Conservation (phyloP, 148 eudicot species). For the Chenopodium suecicum region DNA sequence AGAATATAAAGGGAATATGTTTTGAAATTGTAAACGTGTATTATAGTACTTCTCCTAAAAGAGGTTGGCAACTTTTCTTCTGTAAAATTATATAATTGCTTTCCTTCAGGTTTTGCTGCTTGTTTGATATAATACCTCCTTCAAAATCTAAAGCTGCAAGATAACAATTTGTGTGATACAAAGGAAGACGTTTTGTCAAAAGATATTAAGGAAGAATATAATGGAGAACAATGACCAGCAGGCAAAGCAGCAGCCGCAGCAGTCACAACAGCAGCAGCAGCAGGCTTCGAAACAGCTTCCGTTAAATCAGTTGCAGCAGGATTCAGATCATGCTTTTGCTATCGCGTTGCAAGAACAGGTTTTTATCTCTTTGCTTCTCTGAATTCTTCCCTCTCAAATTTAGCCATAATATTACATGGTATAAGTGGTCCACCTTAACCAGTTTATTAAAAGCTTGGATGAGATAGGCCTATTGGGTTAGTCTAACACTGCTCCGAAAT, state of each 20-base stretch:
- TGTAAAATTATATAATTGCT: neutral
- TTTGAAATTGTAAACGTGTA: conserved; percentile 25
- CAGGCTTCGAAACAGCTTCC: conserved; percentile 23
- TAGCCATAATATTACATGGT: neutral
- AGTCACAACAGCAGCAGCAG: neutral
- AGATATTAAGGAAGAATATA: conserved; percentile 5
- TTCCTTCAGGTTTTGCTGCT: neutral
- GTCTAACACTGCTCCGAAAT: neutral
- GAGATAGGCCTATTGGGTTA: neutral
- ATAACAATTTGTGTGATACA: neutral
- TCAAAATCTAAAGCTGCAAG: conserved; percentile 15
- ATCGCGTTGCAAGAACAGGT: conserved; percentile 40
- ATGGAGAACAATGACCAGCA: conserved; percentile 27
- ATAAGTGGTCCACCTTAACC: neutral
- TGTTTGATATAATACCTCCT: conserved; percentile 4
- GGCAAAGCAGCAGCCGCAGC: conserved; percentile 21
- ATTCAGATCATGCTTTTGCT: conserved; percentile 41
- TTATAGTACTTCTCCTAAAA: conserved; percentile 23
- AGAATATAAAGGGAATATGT: conserved; percentile 17
- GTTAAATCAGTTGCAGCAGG: conserved; percentile 28
- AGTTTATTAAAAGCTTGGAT: neutral
- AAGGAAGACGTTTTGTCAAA: neutral
- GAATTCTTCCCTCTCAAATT: neutral
- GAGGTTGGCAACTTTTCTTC: conserved; percentile 19
- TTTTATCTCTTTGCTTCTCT: neutral